phyloP scores from a whole-genome alignment of 2,329 filamentous ascomycete species.

The Cladobotryum mycophilum region DNA sequence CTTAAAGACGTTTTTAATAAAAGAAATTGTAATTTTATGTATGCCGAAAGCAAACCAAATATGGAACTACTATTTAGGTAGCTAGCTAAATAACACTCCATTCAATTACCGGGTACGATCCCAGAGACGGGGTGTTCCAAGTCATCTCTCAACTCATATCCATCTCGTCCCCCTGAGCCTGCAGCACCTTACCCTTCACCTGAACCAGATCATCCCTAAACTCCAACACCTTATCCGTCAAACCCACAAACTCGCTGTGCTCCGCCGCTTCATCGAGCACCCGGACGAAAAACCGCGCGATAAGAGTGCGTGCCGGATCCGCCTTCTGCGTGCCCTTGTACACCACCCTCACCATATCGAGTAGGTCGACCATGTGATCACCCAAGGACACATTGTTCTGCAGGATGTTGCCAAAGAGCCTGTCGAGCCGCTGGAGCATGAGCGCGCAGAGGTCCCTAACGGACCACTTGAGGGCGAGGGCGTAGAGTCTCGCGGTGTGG shows the following conservation, averaged over 20 bases:
- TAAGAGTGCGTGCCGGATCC: slow-evolving; percentile 16
- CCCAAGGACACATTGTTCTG: slow-evolving; percentile 3
- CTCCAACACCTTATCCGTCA: slow-evolving; percentile 15
- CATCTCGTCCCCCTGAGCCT: not conserved
- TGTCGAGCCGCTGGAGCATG: slow-evolving; percentile 16
- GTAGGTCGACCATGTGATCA: slow-evolving; percentile 15
- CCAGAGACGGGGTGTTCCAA: no score
- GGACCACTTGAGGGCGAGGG: slow-evolving; percentile 21
- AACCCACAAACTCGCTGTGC: slow-evolving; percentile 11
- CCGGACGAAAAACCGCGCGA: slow-evolving; percentile 17
- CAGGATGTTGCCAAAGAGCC: slow-evolving; percentile 11
- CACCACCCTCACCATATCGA: slow-evolving; percentile 14
- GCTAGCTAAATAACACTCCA: no score
- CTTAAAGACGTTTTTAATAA: not conserved
- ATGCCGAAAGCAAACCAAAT: no score
- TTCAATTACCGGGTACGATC: no score
- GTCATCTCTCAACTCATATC: not conserved
- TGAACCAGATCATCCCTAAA: slow-evolving; percentile 15
- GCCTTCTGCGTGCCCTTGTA: slow-evolving; percentile 18
- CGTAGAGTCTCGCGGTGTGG: slow-evolving; percentile 19
- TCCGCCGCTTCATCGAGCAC: slow-evolving; percentile 15
- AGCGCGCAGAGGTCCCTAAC: slow-evolving; percentile 15
- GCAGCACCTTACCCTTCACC: not conserved
- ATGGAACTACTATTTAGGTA: no score
- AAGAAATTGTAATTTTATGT: no score